phyloP scores from a whole-genome alignment of 768 basidiomycete species.

The Pleurotus pulmonarius region DNA sequence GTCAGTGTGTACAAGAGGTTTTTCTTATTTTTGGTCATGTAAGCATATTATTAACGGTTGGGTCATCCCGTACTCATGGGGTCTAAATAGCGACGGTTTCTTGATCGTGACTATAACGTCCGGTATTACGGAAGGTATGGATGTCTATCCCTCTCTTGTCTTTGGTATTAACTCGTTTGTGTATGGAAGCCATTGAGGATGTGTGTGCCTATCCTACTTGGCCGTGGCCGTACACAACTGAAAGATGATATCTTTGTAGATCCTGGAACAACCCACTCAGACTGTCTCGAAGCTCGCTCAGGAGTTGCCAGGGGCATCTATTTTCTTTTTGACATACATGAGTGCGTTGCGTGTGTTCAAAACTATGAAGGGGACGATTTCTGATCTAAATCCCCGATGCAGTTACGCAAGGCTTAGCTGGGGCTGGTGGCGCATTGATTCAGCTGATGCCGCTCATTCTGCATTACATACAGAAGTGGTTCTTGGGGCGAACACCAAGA shows the following conservation, averaged over 20 bases:
- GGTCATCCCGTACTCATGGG: background rate
- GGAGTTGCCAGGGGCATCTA: constrained; percentile 42
- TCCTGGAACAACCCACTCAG: constrained; percentile 5
- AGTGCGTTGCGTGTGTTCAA: background rate
- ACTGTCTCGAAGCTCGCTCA: constrained; percentile 8
- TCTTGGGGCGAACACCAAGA: constrained; percentile 65
- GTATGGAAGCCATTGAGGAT: constrained; percentile 21
- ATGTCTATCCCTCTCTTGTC: background rate
- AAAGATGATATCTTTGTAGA: constrained; percentile 1
- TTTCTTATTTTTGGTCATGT: constrained; percentile 62
- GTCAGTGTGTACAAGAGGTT: constrained; percentile 71
- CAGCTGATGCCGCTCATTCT: constrained; percentile 30
- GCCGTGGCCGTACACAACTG: background rate
- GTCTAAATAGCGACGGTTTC: constrained; percentile 42
- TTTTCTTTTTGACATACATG: constrained; percentile 52
- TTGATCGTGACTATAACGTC: constrained; percentile 65
- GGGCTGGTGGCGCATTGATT: constrained; percentile 9
- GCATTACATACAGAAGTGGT: constrained; percentile 60
- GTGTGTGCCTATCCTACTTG: constrained; percentile 8
- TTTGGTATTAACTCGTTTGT: background rate
- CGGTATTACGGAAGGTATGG: constrained; percentile 43
- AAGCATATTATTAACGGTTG: constrained; percentile 13
- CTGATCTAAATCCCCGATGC: too few species aligned
- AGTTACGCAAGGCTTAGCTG: constrained; percentile 11
- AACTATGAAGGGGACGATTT: background rate